Base-by-base conservation (phyloP, 2,329 filamentous ascomycete species). In the Pseudogymnoascus sp. region DNA sequence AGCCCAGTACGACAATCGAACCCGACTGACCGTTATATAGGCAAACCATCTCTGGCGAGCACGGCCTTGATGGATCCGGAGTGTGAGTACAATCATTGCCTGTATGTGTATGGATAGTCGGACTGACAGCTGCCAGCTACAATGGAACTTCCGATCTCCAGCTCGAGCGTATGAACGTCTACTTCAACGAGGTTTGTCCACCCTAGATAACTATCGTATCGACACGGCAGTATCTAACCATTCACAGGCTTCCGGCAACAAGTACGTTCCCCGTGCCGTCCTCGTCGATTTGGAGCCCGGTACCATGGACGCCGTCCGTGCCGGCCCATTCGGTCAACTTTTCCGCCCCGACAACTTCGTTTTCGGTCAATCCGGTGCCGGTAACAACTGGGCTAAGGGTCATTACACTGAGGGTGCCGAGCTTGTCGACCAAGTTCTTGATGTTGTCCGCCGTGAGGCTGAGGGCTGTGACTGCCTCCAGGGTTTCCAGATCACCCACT, bases 301-400 rank as follows among this genome's bases (percentile, higher is more conserved):
- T 81, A 97, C 94, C 80, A 99, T 97, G 93, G 94, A 99, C 73
- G 94, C 94, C 71, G 93, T 99, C 82, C 93, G 93, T 77, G 90
- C 93, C 72, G 93, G 94, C 78, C 94, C 94, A 69, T 97, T 97
- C 77, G 94, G 94, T 72, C 90, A 97, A 83, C 92, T 99, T 71
- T 97, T 99, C 92, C 92, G 94, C 69, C 94, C 94, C 76, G 94
- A 99, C 84, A 99, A 97, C 89, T 97, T 97, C 81, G 92, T 97
- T 76, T 97, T 97, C 79, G 94, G 94, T 73, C 94, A 97, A 84
- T 97, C 94, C 73, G 93, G 94, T 86, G 94, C 94, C 78, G 94
- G 94, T 81, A 99, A 99, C 91, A 97, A 97, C 88, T 99, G 94
- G 94, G 94, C 94, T 79, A 99, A 97, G 88, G 94, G 94, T 82